Percentiles rank a stretch among this genome's conserved stretches.
Evolutionary conservation across 2,329 filamentous ascomycete genomes (phyloP).

Genomic region (Leptographium radiaticola): DNA sequence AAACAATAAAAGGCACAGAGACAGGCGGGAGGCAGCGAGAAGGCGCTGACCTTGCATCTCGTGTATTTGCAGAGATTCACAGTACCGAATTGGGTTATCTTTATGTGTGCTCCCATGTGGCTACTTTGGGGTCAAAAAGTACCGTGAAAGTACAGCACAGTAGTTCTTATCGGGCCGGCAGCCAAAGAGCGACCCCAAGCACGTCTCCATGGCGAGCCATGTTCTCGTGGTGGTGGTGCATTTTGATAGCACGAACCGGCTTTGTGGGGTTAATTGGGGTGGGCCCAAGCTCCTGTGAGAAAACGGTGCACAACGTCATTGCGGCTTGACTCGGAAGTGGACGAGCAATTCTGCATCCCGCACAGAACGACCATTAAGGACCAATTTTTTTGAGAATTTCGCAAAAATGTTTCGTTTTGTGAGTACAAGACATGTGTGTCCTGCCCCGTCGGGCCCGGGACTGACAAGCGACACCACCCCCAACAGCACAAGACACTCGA

Average conservation of each 20-base stretch:
- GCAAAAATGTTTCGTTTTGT: not conserved
- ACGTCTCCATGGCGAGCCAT: no score
- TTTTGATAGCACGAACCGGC: no score
- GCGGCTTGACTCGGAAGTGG: not conserved
- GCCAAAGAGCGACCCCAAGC: no score
- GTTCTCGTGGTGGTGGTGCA: no score
- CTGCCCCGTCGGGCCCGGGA: not conserved
- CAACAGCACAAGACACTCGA: constrained; percentile 68
- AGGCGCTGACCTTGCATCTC: no score
- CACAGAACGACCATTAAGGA: no score
- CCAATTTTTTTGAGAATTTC: not conserved
- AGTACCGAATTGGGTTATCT: not conserved
- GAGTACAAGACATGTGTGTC: not conserved
- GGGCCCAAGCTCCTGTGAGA: not conserved
- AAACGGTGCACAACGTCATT: not conserved
- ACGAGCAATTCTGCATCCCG: not conserved
- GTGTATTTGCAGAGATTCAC: not conserved
- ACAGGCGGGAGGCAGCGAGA: no score
- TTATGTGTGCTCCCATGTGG: not conserved
- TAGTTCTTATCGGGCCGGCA: no score
- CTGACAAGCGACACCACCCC: not conserved
- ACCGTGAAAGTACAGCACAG: no score
- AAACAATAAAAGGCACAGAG: no score
- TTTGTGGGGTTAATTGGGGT: not conserved
- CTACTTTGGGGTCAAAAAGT: no score